Percentiles rank a stretch among this genome's conserved stretches.
phyloP scores from a whole-genome alignment of 2,329 filamentous ascomycete species.

The Fusarium annulatum region DNA sequence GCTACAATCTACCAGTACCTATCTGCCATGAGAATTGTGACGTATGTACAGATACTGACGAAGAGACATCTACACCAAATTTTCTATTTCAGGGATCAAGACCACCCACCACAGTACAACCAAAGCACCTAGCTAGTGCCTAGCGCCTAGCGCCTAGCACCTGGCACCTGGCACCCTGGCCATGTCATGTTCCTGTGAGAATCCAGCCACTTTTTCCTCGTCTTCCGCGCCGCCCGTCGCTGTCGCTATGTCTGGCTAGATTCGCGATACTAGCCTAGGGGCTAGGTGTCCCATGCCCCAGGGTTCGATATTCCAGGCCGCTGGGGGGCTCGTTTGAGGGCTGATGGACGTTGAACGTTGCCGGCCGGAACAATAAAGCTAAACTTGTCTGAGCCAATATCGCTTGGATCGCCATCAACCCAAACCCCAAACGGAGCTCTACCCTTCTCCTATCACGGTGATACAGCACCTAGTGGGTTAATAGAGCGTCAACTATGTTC shows the following conservation, averaged over 20 bases:
- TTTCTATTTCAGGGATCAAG: neutral
- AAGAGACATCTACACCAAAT: neutral
- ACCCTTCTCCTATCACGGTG: slow-evolving; percentile 11
- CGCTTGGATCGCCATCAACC: slow-evolving; percentile 26
- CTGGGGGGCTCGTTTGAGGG: slow-evolving; percentile 12
- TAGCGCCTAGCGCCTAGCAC: neutral
- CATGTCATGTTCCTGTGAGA: slow-evolving; percentile 6
- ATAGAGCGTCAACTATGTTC: slow-evolving; percentile 8
- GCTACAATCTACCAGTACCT: neutral
- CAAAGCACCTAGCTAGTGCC: neutral
- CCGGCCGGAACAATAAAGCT: slow-evolving; percentile 36
- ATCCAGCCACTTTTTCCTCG: neutral
- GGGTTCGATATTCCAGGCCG: slow-evolving; percentile 20
- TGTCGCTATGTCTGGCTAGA: slow-evolving; percentile 26
- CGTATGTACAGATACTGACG: neutral
- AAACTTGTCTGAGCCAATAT: slow-evolving; percentile 17
- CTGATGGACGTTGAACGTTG: slow-evolving; percentile 37
- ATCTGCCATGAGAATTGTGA: neutral
- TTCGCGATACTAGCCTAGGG: slow-evolving; percentile 19
- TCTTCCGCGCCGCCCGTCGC: slow-evolving; percentile 15
- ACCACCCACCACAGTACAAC: neutral
- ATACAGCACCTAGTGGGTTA: slow-evolving; percentile 13
- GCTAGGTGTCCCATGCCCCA: slow-evolving; percentile 5
- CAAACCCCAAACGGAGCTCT: slow-evolving; percentile 14
- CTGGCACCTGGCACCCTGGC: neutral